These are phyloP conservation scores for Punica granatum DNA, from an alignment of 345 rosid species.

Conservation along the genomic window DNA sequence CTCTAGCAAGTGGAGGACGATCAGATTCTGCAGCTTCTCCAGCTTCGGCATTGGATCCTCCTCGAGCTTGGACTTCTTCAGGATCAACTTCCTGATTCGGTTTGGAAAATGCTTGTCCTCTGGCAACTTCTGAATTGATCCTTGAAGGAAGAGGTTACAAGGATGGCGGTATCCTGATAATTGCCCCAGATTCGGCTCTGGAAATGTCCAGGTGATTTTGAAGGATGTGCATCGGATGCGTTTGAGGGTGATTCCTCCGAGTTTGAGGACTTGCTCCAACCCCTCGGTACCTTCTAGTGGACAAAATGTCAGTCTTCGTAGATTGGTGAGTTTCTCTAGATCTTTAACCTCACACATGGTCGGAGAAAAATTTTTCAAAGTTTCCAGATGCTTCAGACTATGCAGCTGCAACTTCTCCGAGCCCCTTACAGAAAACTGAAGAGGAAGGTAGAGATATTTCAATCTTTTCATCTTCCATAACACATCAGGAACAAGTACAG, in stretches of 20 bases:
- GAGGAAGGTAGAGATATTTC: conserved; percentile 18
- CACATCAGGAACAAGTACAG: conserved; percentile 13
- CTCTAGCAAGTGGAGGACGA: conserved; percentile 18
- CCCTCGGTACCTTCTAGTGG: fast-evolving
- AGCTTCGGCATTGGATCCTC: conserved; percentile 41
- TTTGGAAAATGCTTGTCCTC: conserved; percentile 20
- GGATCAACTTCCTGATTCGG: conserved; percentile 25
- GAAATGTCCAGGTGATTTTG: fast-evolving
- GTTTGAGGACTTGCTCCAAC: conserved; percentile 6
- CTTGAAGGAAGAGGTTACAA: neutral
- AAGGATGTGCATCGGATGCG: neutral
- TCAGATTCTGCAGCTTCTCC: conserved; percentile 30
- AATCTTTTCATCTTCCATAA: conserved; percentile 19
- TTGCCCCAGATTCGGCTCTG: neutral
- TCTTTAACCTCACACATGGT: conserved; percentile 7
- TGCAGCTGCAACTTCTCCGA: conserved; percentile 13
- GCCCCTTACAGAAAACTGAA: neutral
- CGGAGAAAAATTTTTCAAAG: conserved; percentile 16
- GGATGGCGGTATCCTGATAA: conserved; percentile 11
- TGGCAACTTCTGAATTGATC: conserved; percentile 21
- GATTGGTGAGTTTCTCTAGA: conserved; percentile 5
- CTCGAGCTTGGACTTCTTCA: conserved; percentile 18
- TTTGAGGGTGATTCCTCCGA: conserved; percentile 4
- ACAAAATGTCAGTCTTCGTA: conserved; percentile 9
- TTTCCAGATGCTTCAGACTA: conserved; percentile 7